A percentile compares a stretch with the other conserved stretches of the same genome.
These are phyloP conservation scores for Penicillium bovifimosum DNA, from an alignment of 495 filamentous ascomycete species.

Conservation along the genomic window DNA sequence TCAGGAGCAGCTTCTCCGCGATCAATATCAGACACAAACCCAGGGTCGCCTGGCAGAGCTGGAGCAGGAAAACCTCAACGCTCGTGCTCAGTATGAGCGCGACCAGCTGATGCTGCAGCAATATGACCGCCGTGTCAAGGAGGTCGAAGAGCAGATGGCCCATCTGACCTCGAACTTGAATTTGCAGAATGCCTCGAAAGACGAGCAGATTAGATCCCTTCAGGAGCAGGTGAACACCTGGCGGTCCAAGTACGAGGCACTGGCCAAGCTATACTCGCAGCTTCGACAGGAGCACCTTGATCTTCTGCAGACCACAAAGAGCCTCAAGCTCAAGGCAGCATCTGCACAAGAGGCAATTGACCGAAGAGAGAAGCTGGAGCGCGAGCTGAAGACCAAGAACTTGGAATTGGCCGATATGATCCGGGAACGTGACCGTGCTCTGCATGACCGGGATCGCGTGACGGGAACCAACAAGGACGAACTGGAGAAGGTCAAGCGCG, in stretches of 20 bases:
- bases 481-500: conserved; percentile 92
- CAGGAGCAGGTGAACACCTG: conserved; percentile 96
- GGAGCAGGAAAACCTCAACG: conserved; percentile 90
- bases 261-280: conserved; percentile 96
- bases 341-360: conserved; percentile 98
- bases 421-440: conserved; percentile 87
- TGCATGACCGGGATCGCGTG: conserved; percentile 84
- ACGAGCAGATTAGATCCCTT: conserved; percentile 86
- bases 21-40: conserved; percentile 86
- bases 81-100: conserved; percentile 90
- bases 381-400: conserved; percentile 98
- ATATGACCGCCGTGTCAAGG: conserved; percentile 90
- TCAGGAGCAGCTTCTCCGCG: conserved; percentile 79
- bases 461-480: conserved; percentile 87
- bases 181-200: conserved; percentile 80
- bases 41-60: conserved; percentile 91
- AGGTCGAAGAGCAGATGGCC: conserved; percentile 78
- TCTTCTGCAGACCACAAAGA: conserved; percentile 89
- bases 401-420: conserved; percentile 98
- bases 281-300: conserved; percentile 93
- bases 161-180: conserved; percentile 78
- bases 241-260: conserved; percentile 91
- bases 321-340: conserved; percentile 89
- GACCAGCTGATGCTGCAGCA: conserved; percentile 95
- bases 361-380: conserved; percentile 85